These are phyloP conservation scores for Beauveria scarabaeidicola DNA, from an alignment of 2,329 filamentous ascomycete species.

Conservation along the genomic window DNA sequence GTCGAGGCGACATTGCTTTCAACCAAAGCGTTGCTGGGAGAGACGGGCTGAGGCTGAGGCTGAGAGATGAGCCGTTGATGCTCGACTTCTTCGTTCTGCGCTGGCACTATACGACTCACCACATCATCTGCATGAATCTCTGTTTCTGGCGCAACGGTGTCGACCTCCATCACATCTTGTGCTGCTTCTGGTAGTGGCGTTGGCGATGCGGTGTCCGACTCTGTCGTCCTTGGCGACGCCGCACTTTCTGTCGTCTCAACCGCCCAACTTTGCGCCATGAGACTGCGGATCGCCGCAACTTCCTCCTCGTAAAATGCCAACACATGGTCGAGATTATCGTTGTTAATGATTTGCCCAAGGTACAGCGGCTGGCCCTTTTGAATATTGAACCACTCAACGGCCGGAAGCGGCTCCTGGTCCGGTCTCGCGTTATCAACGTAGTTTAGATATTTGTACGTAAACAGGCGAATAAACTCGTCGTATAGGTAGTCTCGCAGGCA, in stretches of 20 bases:
- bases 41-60: not conserved
- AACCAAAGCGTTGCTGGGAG: not conserved
- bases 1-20: not conserved
- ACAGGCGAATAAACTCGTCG: slow-evolving; percentile 44
- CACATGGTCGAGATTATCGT: slow-evolving; percentile 26
- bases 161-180: not conserved
- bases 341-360: slow-evolving; percentile 25
- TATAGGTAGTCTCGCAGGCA: slow-evolving; percentile 35
- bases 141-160: not conserved
- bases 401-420: slow-evolving; percentile 24
- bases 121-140: not conserved
- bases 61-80: not conserved
- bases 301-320: slow-evolving; percentile 26
- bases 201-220: not conserved
- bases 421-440: slow-evolving; percentile 28
- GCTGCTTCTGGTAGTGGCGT: not conserved
- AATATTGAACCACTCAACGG: slow-evolving; percentile 34
- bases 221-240: not conserved
- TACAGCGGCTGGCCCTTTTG: slow-evolving; percentile 22
- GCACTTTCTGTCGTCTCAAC: not conserved
- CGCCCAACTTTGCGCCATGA: not conserved
- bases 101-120: not conserved
- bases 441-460: slow-evolving; percentile 31
- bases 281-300: slow-evolving; percentile 14
- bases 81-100: no score